These are phyloP conservation scores for Cystoderma amianthinum DNA, from an alignment of 768 basidiomycete species.

Conservation along the genomic window DNA sequence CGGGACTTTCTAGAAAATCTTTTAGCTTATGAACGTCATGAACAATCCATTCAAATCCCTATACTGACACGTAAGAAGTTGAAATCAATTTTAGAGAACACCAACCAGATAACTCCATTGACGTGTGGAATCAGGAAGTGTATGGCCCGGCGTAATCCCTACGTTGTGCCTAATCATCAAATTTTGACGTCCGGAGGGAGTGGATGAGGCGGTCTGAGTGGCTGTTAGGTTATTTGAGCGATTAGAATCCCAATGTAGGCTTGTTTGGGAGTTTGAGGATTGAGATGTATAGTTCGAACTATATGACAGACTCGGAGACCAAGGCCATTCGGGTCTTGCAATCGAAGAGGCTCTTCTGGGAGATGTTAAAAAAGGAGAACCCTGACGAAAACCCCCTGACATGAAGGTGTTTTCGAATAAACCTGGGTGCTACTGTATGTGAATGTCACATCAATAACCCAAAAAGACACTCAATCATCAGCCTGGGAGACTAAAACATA, in stretches of 20 bases:
- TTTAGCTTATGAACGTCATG: conserved; percentile 49
- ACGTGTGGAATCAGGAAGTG: conserved; percentile 40
- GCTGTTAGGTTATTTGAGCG: conserved; percentile 16
- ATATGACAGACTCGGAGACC: conserved; percentile 36
- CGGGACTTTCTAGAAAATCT: conserved; percentile 46
- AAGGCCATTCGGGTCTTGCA: conserved; percentile 57
- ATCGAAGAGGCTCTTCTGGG: conserved; percentile 39
- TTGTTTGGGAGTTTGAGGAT: conserved; percentile 16
- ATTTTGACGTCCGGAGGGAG: conserved; percentile 14
- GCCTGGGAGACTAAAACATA: no score
- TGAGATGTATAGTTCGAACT: conserved; percentile 25
- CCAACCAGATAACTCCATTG: conserved; percentile 64
- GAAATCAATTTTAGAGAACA: conserved; percentile 1
- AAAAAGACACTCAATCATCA: no score
- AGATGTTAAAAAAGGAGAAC: conserved; percentile 34
- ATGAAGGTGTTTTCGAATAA: no score
- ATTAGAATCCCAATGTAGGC: conserved; percentile 23
- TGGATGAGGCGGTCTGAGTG: conserved; percentile 13
- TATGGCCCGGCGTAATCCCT: conserved; percentile 16
- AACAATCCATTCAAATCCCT: conserved; percentile 75
- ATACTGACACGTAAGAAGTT: conserved; percentile 3
- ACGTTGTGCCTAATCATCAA: conserved; percentile 12
- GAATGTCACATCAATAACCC: no score
- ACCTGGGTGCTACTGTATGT: no score
- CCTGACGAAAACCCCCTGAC: conserved; percentile 30